Evolutionary conservation across 441 rosid genomes (phyloP).

Genomic region (Flueggea neowawraea): DNA sequence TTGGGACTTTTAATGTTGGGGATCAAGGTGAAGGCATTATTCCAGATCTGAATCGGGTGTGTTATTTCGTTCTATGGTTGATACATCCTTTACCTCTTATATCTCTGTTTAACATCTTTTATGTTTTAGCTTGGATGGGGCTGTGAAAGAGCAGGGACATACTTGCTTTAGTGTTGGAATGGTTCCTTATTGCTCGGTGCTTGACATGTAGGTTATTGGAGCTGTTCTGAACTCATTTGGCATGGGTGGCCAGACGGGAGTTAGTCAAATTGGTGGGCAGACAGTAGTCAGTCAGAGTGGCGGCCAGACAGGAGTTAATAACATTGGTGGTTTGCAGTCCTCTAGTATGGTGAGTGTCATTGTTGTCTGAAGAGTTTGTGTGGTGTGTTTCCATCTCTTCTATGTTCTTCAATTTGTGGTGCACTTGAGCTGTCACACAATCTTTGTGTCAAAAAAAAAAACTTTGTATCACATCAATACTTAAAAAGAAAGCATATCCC

Average conservation of each 20-base stretch:
- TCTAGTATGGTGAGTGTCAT: conserved; percentile 38
- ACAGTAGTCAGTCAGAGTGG: too few relatives aligned
- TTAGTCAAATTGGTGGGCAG: conserved; percentile 31
- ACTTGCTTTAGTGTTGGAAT: conserved; percentile 2
- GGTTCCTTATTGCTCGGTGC: conserved; percentile 10
- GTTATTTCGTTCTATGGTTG: conserved; percentile 1
- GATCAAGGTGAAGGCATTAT: conserved; percentile 74
- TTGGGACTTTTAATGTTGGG: conserved; percentile 80
- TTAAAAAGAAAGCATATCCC: too few relatives aligned
- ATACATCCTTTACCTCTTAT: not conserved
- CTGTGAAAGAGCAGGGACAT: conserved; percentile 1
- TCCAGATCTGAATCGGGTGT: conserved; percentile 70
- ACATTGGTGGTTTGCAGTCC: conserved; percentile 34
- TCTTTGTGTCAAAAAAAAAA: too few relatives aligned
- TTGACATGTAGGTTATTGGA: conserved; percentile 70
- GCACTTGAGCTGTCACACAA: too few relatives aligned
- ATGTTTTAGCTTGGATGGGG: not conserved
- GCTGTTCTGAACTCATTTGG: conserved; percentile 87
- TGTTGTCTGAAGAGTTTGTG: too few relatives aligned
- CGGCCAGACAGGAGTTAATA: conserved; percentile 20
- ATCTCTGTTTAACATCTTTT: not conserved
- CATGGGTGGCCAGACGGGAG: conserved; percentile 49
- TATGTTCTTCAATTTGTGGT: too few relatives aligned
- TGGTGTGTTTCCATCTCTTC: too few relatives aligned
- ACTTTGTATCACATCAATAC: too few relatives aligned